phyloP scores from a whole-genome alignment of 345 rosid genomes.

The Brassica nigra region DNA sequence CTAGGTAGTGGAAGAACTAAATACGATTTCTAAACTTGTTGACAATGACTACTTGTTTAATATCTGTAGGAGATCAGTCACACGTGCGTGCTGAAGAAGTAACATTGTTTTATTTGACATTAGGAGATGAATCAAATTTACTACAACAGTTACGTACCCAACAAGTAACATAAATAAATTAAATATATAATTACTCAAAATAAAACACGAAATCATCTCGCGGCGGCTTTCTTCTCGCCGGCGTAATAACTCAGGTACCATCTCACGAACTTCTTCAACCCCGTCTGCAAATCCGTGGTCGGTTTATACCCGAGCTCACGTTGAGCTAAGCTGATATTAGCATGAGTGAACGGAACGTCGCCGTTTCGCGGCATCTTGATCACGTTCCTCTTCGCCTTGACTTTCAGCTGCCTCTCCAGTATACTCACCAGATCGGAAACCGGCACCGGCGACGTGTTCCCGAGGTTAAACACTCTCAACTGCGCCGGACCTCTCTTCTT shows the following conservation, averaged over 20 bases:
- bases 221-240: conserved; percentile 60
- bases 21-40: conserved; percentile 62
- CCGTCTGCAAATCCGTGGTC: conserved; percentile 78
- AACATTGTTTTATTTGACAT: neutral
- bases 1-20: conserved; percentile 87
- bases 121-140: neutral
- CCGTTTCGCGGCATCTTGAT: conserved; percentile 90
- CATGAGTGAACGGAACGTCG: conserved; percentile 91
- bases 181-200: neutral
- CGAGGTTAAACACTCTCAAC: conserved; percentile 84
- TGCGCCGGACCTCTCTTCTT: conserved; percentile 88
- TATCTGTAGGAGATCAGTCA: neutral
- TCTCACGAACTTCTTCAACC: conserved; percentile 87
- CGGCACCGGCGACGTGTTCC: conserved; percentile 92
- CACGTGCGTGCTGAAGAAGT: neutral
- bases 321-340: conserved; percentile 81
- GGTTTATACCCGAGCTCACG: conserved; percentile 86
- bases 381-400: conserved; percentile 77
- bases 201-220: conserved; percentile 21
- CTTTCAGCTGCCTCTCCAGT: conserved; percentile 81
- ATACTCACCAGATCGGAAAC: conserved; percentile 79
- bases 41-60: neutral
- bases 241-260: conserved; percentile 82
- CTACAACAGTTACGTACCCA: neutral
- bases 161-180: neutral